Percentiles rank a stretch among this genome's conserved stretches.
phyloP scores from a whole-genome alignment of 164 flowering plant genomes.

The Cinnamomum chago region DNA sequence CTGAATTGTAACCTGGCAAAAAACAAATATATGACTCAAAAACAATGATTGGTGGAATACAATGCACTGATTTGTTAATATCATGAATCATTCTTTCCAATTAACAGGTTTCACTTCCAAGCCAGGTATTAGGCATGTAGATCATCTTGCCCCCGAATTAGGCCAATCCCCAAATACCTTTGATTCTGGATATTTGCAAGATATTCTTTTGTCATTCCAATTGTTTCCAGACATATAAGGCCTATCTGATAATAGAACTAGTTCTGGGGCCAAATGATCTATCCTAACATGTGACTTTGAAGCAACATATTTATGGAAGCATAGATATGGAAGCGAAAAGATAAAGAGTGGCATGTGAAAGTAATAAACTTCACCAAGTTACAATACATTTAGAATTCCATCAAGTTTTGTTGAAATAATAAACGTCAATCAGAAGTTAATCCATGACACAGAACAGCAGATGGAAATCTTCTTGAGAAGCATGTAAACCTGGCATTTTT shows the following conservation, averaged over 20 bases:
- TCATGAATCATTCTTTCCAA: neutral
- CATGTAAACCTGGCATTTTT: neutral
- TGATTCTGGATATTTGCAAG: neutral
- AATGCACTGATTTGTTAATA: neutral
- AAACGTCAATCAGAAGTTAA: neutral
- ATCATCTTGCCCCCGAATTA: neutral
- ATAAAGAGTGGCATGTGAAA: neutral
- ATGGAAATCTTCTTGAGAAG: neutral
- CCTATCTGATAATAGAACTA: neutral
- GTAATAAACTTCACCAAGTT: neutral
- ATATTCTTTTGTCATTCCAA: too few relatives aligned
- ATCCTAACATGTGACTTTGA: neutral
- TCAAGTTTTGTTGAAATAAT: neutral
- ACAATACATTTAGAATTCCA: neutral
- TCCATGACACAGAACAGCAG: neutral
- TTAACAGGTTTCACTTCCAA: neutral
- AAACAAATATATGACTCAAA: constrained; percentile 3
- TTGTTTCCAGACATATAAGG: neutral
- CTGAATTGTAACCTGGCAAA: constrained; percentile 65
- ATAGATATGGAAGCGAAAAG: neutral
- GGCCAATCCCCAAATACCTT: neutral
- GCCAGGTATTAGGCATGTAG: neutral
- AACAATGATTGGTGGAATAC: neutral
- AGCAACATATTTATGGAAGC: neutral
- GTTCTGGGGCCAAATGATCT: neutral